Percentiles rank a stretch among this genome's conserved stretches.
Evolutionary conservation across 2,329 filamentous ascomycete genomes (phyloP).

Genomic region (Blumeria hordei): DNA sequence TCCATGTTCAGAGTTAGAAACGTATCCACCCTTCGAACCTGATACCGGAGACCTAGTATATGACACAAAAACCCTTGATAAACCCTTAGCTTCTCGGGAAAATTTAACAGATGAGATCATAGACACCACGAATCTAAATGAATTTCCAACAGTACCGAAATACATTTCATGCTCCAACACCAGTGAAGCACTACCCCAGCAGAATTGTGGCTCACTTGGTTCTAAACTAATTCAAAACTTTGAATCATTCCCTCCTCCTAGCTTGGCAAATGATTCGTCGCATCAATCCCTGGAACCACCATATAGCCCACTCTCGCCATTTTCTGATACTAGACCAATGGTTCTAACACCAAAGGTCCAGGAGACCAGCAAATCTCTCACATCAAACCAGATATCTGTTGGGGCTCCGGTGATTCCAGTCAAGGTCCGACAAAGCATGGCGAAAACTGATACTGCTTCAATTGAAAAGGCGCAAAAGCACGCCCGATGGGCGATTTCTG

Average conservation of each 20-base stretch:
- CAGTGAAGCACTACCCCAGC: no score
- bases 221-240: slow-evolving; percentile 3
- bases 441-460: slow-evolving; percentile 40
- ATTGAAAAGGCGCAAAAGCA: slow-evolving; percentile 77
- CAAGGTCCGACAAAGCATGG: slow-evolving; percentile 12
- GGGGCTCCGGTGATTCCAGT: slow-evolving; percentile 1
- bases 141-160: no score
- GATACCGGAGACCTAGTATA: not conserved
- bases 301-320: no score
- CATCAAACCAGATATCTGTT: not conserved
- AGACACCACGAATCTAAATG: no score
- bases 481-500: slow-evolving; percentile 89
- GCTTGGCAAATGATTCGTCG: slow-evolving; percentile 3
- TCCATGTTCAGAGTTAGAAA: not conserved
- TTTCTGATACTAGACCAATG: slow-evolving; percentile 2
- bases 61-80: not conserved
- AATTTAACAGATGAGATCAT: no score
- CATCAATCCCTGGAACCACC: slow-evolving; percentile 3
- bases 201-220: not conserved
- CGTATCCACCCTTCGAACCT: no score
- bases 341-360: slow-evolving; percentile 6
- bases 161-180: no score
- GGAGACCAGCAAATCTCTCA: slow-evolving; percentile 5
- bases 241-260: slow-evolving; percentile 12
- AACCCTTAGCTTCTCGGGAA: slow-evolving; percentile 20